Base-by-base conservation (phyloP, 768 basidiomycete species). In the Lentinula sp. region DNA sequence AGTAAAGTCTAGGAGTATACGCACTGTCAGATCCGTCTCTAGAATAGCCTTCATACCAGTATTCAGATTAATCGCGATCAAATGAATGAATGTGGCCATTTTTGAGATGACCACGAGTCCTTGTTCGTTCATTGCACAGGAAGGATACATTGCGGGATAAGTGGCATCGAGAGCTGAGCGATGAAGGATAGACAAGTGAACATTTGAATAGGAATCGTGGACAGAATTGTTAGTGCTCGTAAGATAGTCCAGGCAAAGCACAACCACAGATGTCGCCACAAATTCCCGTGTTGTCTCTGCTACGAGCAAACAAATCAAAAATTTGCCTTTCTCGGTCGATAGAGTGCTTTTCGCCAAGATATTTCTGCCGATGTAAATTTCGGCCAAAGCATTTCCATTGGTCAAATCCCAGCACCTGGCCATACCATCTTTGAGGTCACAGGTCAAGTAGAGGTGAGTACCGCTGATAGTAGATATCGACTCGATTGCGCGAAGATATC, bases 111-210 rank as follows among this genome's bases (percentile, higher is more conserved):
- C 40, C 8, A 56, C 4, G 23, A 56, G 21, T 5, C 55, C 55
- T 5, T 56, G 18, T 13, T 23, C 21, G n/a, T 56, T 56, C 37
- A 56, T 56, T 5, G 40, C 55, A 18, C 55, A 56, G 21, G 55
- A 56, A 11, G 55, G 55, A n/a, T 56, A 56, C 55, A 56, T 56
- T 37, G 55, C 55, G 8, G 40, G 55, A 56, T 43, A 56, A 16
- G 40, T 56, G 21, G 23, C 11, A 16, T 56, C 55, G 8, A 56
- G 23, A 5, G 55, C 11, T 37, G 39, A 42, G 15, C 40, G 37
- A 23, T 56, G 55, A 37, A 23, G 40, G 40, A 56, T n/a, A n/a
- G 39, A 28, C 40, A 56, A 23, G 2, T 42, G 37, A 6, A 56
- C 55, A n/a, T 56, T 43, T 7, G 37, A 40, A 31, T 37, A 23